Evolutionary conservation across 2,329 filamentous ascomycete species (phyloP).

Genomic region (Chrysoporthe austroafricana): DNA sequence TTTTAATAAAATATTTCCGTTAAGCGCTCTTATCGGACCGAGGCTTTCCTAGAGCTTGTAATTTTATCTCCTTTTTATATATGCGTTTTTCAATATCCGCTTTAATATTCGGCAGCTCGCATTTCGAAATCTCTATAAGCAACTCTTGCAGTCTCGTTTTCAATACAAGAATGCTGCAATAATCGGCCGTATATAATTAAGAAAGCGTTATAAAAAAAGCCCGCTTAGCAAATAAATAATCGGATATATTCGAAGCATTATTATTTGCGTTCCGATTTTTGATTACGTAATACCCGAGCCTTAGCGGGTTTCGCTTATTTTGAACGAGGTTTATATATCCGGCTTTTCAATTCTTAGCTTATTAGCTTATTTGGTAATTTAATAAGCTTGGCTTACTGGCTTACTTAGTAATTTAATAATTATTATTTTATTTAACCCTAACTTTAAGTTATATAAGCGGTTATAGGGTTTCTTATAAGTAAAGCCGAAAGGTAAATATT

Average conservation of each 20-base stretch:
- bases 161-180: slow-evolving; percentile 42
- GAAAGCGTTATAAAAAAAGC: slow-evolving; percentile 42
- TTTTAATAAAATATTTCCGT: slow-evolving; percentile 39
- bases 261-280: slow-evolving; percentile 53
- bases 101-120: slow-evolving; percentile 42
- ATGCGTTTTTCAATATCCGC: slow-evolving; percentile 32
- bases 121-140: slow-evolving; percentile 45
- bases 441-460: too few relatives aligned
- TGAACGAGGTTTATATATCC: slow-evolving; percentile 46
- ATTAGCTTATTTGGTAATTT: too few relatives aligned
- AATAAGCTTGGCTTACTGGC: too few relatives aligned
- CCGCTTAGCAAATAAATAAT: slow-evolving; percentile 40
- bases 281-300: slow-evolving; percentile 54
- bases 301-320: slow-evolving; percentile 45
- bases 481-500: too few relatives aligned
- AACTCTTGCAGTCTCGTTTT: slow-evolving; percentile 42
- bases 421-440: too few relatives aligned
- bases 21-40: slow-evolving; percentile 38
- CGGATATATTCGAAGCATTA: slow-evolving; percentile 34
- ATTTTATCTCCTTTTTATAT: slow-evolving; percentile 17
- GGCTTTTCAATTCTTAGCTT: too few relatives aligned
- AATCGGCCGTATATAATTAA: slow-evolving; percentile 41
- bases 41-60: slow-evolving; percentile 39
- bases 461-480: too few relatives aligned
- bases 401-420: too few relatives aligned